These are phyloP conservation scores for Suhomyces faveliae DNA, from an alignment of 805 yeast genomes.

Conservation along the genomic window DNA sequence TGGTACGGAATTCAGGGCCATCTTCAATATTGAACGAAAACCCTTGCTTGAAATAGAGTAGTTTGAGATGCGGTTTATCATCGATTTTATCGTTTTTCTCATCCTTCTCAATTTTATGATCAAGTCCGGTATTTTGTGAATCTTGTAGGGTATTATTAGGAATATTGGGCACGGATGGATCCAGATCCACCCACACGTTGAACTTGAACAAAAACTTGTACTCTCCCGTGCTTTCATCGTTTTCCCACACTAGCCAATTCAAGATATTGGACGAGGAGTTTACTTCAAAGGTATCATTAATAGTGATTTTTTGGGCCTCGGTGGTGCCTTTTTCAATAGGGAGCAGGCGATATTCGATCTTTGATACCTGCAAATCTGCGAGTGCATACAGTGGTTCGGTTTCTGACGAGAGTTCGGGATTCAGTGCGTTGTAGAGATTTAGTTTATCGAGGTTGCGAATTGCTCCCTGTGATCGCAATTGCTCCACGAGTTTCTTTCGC, in stretches of 20 bases:
- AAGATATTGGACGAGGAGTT: constrained; percentile 14
- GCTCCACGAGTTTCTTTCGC: constrained; percentile 10
- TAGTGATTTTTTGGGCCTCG: constrained; percentile 22
- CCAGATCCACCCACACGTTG: constrained; percentile 26
- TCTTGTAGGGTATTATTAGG: not conserved
- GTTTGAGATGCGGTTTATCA: constrained; percentile 3
- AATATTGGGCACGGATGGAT: not conserved
- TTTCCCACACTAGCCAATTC: constrained; percentile 28
- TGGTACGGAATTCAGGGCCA: constrained; percentile 43
- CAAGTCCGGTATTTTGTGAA: not conserved
- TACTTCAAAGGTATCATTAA: constrained; percentile 27
- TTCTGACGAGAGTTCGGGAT: not conserved
- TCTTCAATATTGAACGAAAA: constrained; percentile 39
- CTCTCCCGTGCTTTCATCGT: constrained; percentile 11
- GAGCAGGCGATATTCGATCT: constrained; percentile 24
- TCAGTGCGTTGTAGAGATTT: not conserved
- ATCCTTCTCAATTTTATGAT: not conserved
- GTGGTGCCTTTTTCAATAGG: constrained; percentile 20
- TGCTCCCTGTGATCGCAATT: not conserved
- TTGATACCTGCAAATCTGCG: constrained; percentile 18
- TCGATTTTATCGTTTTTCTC: not conserved
- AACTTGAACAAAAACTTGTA: constrained; percentile 23
- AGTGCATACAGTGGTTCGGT: not conserved
- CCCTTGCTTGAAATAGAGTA: constrained; percentile 24
- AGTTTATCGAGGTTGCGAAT: not conserved